These are phyloP conservation scores for Pseudopithomyces maydicus DNA, from an alignment of 2,329 filamentous ascomycete species.

Conservation along the genomic window DNA sequence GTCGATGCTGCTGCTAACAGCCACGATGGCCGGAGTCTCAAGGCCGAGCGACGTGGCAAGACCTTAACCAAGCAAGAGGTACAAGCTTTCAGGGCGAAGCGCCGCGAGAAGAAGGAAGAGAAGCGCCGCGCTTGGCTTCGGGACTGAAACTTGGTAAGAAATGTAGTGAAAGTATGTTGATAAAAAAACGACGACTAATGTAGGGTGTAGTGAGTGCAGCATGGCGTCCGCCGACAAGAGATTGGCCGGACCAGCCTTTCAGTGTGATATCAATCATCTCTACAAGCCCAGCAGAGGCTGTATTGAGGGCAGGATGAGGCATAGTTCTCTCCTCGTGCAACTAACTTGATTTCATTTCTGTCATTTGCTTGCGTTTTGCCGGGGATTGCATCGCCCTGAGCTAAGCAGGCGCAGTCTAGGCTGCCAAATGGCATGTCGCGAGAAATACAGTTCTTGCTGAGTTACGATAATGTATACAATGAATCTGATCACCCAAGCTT, in stretches of 20 bases:
- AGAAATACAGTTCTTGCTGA: background rate
- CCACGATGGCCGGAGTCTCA: constrained; percentile 87
- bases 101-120: constrained; percentile 88
- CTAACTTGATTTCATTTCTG: background rate
- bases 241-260: background rate
- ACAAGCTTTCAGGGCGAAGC: constrained; percentile 89
- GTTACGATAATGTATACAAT: background rate
- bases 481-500: background rate
- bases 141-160: constrained; percentile 64
- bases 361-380: background rate
- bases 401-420: background rate
- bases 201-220: constrained; percentile 10
- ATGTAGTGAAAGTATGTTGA: constrained; percentile 19
- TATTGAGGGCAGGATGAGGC: background rate
- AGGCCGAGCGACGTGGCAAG: constrained; percentile 86
- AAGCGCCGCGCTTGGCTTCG: constrained; percentile 89
- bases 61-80: constrained; percentile 84
- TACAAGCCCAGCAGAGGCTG: background rate
- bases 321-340: background rate
- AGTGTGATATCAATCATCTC: background rate
- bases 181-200: constrained; percentile 36
- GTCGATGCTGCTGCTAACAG: constrained; percentile 91
- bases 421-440: background rate
- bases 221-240: constrained; percentile 14
- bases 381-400: background rate